These are phyloP conservation scores for Pharus latifolius DNA, from an alignment of 176 grass and related monocot species.

Conservation along the genomic window DNA sequence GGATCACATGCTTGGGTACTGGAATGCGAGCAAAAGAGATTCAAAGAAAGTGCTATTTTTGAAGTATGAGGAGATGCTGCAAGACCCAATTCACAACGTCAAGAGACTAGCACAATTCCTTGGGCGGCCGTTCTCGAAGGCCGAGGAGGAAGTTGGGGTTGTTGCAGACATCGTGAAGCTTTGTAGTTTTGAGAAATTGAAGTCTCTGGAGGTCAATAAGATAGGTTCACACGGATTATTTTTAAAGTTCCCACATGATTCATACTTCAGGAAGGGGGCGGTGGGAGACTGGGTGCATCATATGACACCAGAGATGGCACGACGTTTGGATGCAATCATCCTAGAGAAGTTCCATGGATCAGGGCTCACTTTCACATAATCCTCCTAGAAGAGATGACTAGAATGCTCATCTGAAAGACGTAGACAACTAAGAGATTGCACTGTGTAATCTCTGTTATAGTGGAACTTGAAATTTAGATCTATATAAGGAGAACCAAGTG, in stretches of 20 bases:
- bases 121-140: not conserved
- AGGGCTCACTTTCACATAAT: not conserved
- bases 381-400: too few relatives aligned
- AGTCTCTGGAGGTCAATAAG: not conserved
- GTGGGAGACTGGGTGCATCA: constrained; percentile 13
- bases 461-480: too few relatives aligned
- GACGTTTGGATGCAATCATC: not conserved
- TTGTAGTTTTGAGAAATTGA: not conserved
- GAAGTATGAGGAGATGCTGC: constrained; percentile 18
- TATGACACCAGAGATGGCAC: constrained; percentile 6
- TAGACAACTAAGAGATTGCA: too few relatives aligned
- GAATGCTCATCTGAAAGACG: too few relatives aligned
- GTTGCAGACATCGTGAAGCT: not conserved
- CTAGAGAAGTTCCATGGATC: constrained; percentile 7
- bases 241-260: not conserved
- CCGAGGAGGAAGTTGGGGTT: not conserved
- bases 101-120: constrained; percentile 2
- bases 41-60: not conserved
- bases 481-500: too few relatives aligned
- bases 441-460: too few relatives aligned
- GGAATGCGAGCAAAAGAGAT: not conserved
- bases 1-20: constrained; percentile 3
- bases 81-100: not conserved
- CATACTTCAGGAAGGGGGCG: constrained; percentile 1
- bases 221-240: too few relatives aligned